Conservation (phyloP, 352 stramenopile species). For the Aphanomyces euteiches region DNA sequence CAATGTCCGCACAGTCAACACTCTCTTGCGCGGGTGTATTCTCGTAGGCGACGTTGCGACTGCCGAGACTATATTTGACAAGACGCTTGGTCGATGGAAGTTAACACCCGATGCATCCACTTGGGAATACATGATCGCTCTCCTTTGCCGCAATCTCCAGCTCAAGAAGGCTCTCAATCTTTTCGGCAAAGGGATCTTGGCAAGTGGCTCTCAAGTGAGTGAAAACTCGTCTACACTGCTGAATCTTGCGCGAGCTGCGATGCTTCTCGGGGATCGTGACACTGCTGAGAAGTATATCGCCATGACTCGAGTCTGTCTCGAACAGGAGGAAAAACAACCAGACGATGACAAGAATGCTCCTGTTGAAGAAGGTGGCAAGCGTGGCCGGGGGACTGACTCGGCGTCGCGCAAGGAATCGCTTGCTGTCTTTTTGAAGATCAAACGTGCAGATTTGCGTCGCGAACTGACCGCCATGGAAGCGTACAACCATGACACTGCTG, state of each 20-base stretch:
- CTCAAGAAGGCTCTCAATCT: constrained; percentile 31
- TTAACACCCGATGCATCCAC: constrained; percentile 31
- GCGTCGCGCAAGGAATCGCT: constrained; percentile 22
- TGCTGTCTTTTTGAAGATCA: constrained; percentile 23
- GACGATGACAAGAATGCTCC: neutral
- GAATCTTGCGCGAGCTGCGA: constrained; percentile 21
- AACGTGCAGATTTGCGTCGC: constrained; percentile 11
- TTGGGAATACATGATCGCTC: constrained; percentile 32
- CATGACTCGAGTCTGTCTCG: constrained; percentile 18
- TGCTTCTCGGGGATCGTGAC: constrained; percentile 23
- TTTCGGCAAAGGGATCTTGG: constrained; percentile 23
- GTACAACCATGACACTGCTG: neutral
- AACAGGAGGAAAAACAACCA: constrained; percentile 3
- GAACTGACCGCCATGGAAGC: constrained; percentile 14
- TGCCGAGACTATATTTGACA: constrained; percentile 26
- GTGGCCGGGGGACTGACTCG: constrained; percentile 16
- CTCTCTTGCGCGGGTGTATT: constrained; percentile 33
- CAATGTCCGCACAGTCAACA: constrained; percentile 35
- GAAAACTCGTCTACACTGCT: constrained; percentile 25
- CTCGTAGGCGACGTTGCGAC: constrained; percentile 11
- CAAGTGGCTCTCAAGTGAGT: constrained; percentile 2
- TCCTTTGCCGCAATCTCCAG: constrained; percentile 29
- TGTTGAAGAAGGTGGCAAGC: constrained; percentile 17
- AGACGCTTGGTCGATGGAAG: constrained; percentile 27
- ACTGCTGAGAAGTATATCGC: constrained; percentile 26